Base-by-base conservation (phyloP, 2,329 filamentous ascomycete genomes). In the Claviceps paspali region DNA sequence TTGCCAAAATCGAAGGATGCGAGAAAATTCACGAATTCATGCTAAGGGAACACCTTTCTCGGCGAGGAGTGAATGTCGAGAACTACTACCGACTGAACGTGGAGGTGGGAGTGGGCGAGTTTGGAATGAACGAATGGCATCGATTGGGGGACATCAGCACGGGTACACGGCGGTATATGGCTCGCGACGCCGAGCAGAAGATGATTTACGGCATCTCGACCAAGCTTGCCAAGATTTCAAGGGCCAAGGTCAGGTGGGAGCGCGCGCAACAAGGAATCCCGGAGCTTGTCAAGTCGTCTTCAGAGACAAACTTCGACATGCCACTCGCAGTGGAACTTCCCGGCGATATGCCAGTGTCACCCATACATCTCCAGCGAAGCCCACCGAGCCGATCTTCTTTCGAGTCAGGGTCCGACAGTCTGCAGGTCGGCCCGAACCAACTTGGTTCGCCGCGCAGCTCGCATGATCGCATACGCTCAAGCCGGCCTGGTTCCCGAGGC, bases 51-150 rank as follows among this genome's bases (percentile, higher is more conserved):
- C 75, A 87, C 46, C 66, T 96, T 17, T 62, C 73, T 6, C 82
- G 78, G 54, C 76, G 86, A 24, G 76, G 80, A 19, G 83, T 96
- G 41, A 87, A 82, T 49, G 72, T 75, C 36, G 87, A 95, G 41
- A 84, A 92, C 55, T 98, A 98, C 62, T 93, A 86, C 56, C 81
- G 91, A 6, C 66, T 96, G n/a, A 98, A 98, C 46, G 91, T 96
- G 29, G 87, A 96, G 53, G 79, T 94, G 12, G 91, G 88, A 1
- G 87, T 96, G 3, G 87, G 88, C 37, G 91, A 96, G 53, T 96
- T 95, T 55, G 88, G 83, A 36, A 96, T 98, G 86, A 98, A 96
- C 53, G 91, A 96, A 55, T 98, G 91, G 91, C 75, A 84, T 49
- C 76, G 87, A 3, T 64, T 96, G n/a, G 80, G 83, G 19, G 88